Conservation (phyloP, 2,329 filamentous ascomycete genomes). For the Pestalotiopsis sp. region DNA sequence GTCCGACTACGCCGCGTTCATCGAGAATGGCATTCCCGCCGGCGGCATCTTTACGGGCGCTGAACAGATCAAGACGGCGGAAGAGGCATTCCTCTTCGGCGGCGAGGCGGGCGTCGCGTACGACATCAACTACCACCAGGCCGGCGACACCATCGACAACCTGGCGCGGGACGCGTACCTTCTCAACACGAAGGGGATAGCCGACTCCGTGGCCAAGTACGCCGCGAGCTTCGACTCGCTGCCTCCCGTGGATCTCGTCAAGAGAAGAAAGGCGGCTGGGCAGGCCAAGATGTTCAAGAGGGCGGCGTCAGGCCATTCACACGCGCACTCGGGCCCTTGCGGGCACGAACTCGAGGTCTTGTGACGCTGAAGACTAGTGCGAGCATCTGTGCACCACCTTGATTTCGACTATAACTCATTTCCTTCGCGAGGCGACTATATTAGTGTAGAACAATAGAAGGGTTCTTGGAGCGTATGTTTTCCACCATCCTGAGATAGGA, state of each 20-base stretch:
- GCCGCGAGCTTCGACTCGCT: slow-evolving; percentile 9
- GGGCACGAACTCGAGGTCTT: background rate
- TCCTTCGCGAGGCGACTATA: too few species aligned
- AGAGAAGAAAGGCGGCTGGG: slow-evolving; percentile 11
- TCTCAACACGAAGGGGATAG: slow-evolving; percentile 27
- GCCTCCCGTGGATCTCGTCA: slow-evolving; percentile 5
- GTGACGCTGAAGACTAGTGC: background rate
- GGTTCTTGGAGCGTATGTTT: too few species aligned
- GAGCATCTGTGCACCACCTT: background rate
- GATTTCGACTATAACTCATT: background rate
- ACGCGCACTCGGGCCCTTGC: slow-evolving; percentile 9
- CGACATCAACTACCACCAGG: slow-evolving; percentile 33
- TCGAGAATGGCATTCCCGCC: slow-evolving; percentile 55
- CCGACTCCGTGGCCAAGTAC: slow-evolving; percentile 16
- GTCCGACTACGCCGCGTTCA: slow-evolving; percentile 61
- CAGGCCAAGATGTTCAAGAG: slow-evolving; percentile 5
- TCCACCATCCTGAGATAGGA: too few species aligned
- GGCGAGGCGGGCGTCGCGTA: slow-evolving; percentile 46
- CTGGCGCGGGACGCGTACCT: slow-evolving; percentile 31
- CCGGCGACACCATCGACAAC: slow-evolving; percentile 34
- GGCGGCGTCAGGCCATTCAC: background rate
- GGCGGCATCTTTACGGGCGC: slow-evolving; percentile 63
- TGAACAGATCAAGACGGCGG: slow-evolving; percentile 57
- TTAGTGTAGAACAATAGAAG: too few species aligned
- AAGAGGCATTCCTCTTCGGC: slow-evolving; percentile 56